Percentiles rank a stretch among this genome's conserved stretches.
Evolutionary conservation across 192 early-diverging fungal genomes (phyloP).

Genomic region (Coemansia sp.): DNA sequence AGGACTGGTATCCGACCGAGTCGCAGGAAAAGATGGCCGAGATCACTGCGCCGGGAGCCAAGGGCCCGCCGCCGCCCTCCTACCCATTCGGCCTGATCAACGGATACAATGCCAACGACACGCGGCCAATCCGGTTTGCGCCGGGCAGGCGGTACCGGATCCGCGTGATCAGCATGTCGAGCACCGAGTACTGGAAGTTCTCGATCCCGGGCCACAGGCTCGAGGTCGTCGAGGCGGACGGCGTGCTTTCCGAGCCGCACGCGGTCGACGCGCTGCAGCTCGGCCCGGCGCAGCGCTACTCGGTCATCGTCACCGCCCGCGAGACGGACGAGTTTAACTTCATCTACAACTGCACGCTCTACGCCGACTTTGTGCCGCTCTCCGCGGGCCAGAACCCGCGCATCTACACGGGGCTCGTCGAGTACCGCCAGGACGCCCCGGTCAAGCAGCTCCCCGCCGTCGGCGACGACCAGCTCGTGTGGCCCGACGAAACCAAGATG

Average conservation of each 20-base stretch:
- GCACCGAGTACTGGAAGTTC: conserved; percentile 67
- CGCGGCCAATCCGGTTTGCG: conserved; percentile 56
- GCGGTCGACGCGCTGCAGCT: conserved; percentile 56
- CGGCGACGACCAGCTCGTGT: not conserved
- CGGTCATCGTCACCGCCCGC: conserved; percentile 72
- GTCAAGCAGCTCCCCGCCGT: not conserved
- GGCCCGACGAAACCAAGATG: conserved; percentile 21
- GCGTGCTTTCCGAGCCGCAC: conserved; percentile 55
- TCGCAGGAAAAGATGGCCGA: conserved; percentile 26
- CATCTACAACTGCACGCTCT: conserved; percentile 62
- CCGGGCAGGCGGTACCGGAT: conserved; percentile 76
- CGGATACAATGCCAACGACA: conserved; percentile 46
- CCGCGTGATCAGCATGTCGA: conserved; percentile 71
- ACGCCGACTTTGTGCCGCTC: conserved; percentile 56
- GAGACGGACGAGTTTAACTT: conserved; percentile 58
- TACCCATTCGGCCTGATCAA: conserved; percentile 25
- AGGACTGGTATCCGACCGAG: conserved; percentile 64
- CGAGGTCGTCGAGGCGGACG: conserved; percentile 75
- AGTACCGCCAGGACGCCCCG: conserved; percentile 9
- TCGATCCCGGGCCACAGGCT: conserved; percentile 74
- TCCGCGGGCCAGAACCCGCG: conserved; percentile 48
- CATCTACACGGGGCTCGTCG: conserved; percentile 20
- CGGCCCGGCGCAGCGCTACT: conserved; percentile 70
- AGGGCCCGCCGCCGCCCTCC: conserved; percentile 47
- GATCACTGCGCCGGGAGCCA: conserved; percentile 40